A percentile compares a stretch with the other conserved stretches of the same genome.
Conservation (phyloP, 1,284 basidiomycete genomes). For the Schizophyllum commune region DNA sequence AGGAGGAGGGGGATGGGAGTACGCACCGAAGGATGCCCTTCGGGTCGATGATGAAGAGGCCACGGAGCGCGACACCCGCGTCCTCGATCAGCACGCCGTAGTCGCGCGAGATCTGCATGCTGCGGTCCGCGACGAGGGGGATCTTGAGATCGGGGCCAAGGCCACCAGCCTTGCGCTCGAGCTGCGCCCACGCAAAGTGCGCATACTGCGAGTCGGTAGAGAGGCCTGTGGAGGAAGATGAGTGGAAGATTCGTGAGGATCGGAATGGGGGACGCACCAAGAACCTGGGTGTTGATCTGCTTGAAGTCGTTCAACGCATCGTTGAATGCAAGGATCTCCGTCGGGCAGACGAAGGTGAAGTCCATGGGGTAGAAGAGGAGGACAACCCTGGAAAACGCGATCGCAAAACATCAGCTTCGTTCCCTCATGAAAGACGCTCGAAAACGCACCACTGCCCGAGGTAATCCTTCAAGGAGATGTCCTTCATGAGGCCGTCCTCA, state of each 20-base stretch:
- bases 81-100: slow-evolving; percentile 86
- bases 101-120: slow-evolving; percentile 61
- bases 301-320: slow-evolving; percentile 72
- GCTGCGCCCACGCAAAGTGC: slow-evolving; percentile 81
- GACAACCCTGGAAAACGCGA: slow-evolving; percentile 47
- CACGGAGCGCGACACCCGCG: slow-evolving; percentile 78
- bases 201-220: slow-evolving; percentile 88
- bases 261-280: slow-evolving; percentile 42
- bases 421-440: not conserved
- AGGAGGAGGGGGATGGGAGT: not conserved
- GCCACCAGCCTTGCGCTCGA: slow-evolving; percentile 76
- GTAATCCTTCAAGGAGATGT: slow-evolving; percentile 66
- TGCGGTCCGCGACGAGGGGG: slow-evolving; percentile 68
- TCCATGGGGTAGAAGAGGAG: slow-evolving; percentile 81
- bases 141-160: slow-evolving; percentile 82
- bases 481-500: slow-evolving; percentile 67
- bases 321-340: slow-evolving; percentile 91
- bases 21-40: slow-evolving; percentile 67
- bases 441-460: slow-evolving; percentile 70
- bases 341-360: slow-evolving; percentile 86
- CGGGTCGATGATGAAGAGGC: slow-evolving; percentile 86
- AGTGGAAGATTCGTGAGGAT: not conserved
- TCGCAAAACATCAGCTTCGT: not conserved
- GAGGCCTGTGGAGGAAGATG: slow-evolving; percentile 34
- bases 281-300: slow-evolving; percentile 64